Evolutionary conservation across 2,329 filamentous ascomycete genomes (phyloP), one percentile per base, ranked within the genome.

Genomic region (Penicillium sp.): DNA sequence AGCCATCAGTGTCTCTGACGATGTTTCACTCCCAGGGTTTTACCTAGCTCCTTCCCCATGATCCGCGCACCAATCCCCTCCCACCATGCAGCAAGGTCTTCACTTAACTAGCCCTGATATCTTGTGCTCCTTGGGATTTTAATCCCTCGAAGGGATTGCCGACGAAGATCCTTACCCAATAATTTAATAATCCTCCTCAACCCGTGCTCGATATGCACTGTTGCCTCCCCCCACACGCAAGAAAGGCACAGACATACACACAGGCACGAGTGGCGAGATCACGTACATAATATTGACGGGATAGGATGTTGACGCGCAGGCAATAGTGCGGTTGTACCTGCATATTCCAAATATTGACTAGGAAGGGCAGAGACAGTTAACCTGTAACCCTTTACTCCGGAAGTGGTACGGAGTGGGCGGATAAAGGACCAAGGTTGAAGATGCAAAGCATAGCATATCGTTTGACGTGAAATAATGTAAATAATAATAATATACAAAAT

Each of bases 251-350:
- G 21, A 52, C 17, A 50, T 31, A 51, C 9, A 56, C 54, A 52
- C 48, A 38, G 42, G 37, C 55, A 57, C 55, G 55, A 57, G 55
- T 54, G 50, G 35, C 38, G 29, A 54, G 13, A 54, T 42, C 50
- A 53, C 50, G 42, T 33, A 57, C 54, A 47, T 57, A 41, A 15
- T 56, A 51, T 38, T 25, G 45, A 33, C 43, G 27, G 42, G 42
- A 33, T 42, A 48, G 2, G 19, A 5, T 35, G 31, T 48, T 43
- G 37, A 50, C 37, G 38, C 13, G 35, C 31, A 53, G 42, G 37
- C 50, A 54, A 57, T 53, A 57, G 49, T 33, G 25, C 37, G 8
- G 1, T 21, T 51, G 47, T 53, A 50, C 54, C 54, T 56, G 54
- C 54, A 56, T 56, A 51, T 38, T 35, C 15, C 29, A 15, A 29